Base-by-base conservation (phyloP, 1,139 yeast species). In the Kodamaea derodonti region DNA sequence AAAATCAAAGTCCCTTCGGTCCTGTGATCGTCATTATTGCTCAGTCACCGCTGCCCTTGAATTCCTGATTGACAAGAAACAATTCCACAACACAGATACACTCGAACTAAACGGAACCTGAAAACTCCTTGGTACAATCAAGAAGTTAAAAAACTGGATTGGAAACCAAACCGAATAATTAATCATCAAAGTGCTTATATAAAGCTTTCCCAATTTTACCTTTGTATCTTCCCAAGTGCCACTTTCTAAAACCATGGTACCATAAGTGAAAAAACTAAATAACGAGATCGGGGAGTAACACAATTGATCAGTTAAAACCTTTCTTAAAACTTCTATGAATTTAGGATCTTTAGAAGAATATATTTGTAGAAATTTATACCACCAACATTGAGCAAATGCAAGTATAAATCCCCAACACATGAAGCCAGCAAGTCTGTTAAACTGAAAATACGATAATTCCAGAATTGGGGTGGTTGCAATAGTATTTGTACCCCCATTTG, bases 151-250 rank as follows among this genome's bases (percentile, higher is more conserved):
- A 48, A 92, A 85, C 56, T 92, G 97, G 6, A 92, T 95, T 2
- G 90, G 78, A 33, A 95, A 95, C 98, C 98, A 92, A n/a, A 92
- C 80, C 38, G 84, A 69, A 56, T 82, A 85, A 56, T 88, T 90
- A 37, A 82, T 78, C 27, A 83, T 78, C 38, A 90, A 61, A 0
- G 97, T 92, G 27, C 81, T 78, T 24, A 90, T 58, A 54, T 87
- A 90, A 4, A 83, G 67, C 39, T 72, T 75, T 41, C 72, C 65
- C 36, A 88, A 66, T 59, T 86, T 88, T 5, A 58, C 65, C 36
- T 72, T 69, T 14, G 90, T 72, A 11, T 84, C 84, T 1, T 72
- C 74, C 58, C 74, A 67, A 31, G 80, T 76, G 2, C 95, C 95
- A 33, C 73, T 71, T 49, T 90, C 97, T 39, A 88, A 73, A 2